Evolutionary conservation across 2,329 filamentous ascomycete species (phyloP), one percentile per base, ranked within the genome.

Genomic region (Claviceps monticola): DNA sequence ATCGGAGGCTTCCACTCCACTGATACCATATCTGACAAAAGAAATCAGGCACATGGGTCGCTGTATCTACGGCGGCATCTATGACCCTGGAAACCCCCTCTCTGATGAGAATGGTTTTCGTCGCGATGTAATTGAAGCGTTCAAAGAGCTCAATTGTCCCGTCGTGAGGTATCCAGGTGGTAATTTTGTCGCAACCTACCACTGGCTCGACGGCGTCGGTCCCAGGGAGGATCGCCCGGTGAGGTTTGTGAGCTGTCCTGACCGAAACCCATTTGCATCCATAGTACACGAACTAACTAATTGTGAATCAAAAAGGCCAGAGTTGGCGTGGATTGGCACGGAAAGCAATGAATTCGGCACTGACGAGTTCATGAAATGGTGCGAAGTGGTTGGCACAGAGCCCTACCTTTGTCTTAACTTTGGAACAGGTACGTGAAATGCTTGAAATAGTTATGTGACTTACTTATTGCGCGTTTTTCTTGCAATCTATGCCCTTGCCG

Each of bases 351-450:
- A 37, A 34, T 47, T 47, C 8, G 45, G 45, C 6, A 47, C 45
- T 5, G 45, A 47, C 45, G 45, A 47, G 45, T 47, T 47, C 17
- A 47, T 47, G 45, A 47, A 47, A 21, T 47, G 45, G 45, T 47
- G 45, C 14, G 45, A 47, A 21, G 17, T 47, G 5, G 45, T 47
- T 16, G 45, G 45, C 17, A 47, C 45, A 37, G 29, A 47, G 17
- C 45, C 45, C 29, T 47, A 47, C 17, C 45, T 47, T 4, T 47
- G 45, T 47, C 45, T 47, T 6, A 47, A 47, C 13, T 47, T 47
- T 37, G 45, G 45, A 37, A 47, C 45, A 47, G 45, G 45, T 37
- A 19, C 6, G 45, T 19, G 9, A 47, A 17, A 37, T 38, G 5
- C 8, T 26, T 45, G 14, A 29, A 8, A 29, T 11, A 11, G 26